Base-by-base conservation (phyloP, 306 rosid genomes). In the Glycine latifolia region DNA sequence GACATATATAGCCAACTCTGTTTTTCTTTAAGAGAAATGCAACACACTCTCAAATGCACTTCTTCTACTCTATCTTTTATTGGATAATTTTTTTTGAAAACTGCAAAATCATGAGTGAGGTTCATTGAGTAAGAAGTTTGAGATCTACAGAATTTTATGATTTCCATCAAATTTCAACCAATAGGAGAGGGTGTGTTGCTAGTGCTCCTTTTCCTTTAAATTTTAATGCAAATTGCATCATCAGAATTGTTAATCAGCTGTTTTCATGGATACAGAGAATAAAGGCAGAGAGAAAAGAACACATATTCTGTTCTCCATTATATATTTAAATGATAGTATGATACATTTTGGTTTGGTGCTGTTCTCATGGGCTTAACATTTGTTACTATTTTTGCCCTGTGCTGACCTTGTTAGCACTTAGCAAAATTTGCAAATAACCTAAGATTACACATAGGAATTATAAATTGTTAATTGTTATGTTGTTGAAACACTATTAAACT, bases 331-430 rank as follows among this genome's bases (percentile, higher is more conserved):
- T 26, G 31, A 26, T 26, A 26, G 2, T 26, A 39, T 33, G 37
- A 37, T 14, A 48, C 75, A 53, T 26, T 16, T 26, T 67, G 54
- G 79, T 69, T 47, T 86, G 78, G 37, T 33, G 56, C 11, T 66
- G 68, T 43, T 78, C 2, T 62, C 15, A 13, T 37, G 52, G 61
- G 77, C 56, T 69, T 20, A 54, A 54, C 20, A 53, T 67, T 73
- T 43, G 54, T 31, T 67, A 5, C 9, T 33, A 3, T 10, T 67
- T 37, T 75, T 47, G 35, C 15, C 1, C 16, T 62, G 33, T 10
- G 10, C 60, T 54, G 53, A 76, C 63, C 71, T 74, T 48, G 69
- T 81, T 71, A 15, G 47, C 43, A 33, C 70, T 35, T 35, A 6
- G 9, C 16, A 5, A 52, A 43, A 62, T 72, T 77, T 67, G n/a